A percentile compares a stretch with the other conserved stretches of the same genome.
Conservation (phyloP, 2,329 filamentous ascomycete species). For the Penicillium capsulatum region DNA sequence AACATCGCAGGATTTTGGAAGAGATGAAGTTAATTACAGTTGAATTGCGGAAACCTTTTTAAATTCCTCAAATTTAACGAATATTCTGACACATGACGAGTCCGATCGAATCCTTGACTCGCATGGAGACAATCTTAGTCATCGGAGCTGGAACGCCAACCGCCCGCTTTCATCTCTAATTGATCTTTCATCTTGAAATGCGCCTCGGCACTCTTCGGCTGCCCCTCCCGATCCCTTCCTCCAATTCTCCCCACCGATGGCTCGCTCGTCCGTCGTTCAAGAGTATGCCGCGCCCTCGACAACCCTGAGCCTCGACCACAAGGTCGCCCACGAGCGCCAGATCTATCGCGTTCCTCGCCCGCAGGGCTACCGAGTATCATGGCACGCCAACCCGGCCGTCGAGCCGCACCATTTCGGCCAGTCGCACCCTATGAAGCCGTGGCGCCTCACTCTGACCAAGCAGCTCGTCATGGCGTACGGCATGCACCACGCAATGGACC, state of each 20-base stretch:
- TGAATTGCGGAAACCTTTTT: too few species aligned
- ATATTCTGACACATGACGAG: too few species aligned
- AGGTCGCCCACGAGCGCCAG: slow-evolving; percentile 52
- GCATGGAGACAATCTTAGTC: slow-evolving; percentile 11
- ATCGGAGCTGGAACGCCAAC: slow-evolving; percentile 10
- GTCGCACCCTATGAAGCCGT: slow-evolving; percentile 98
- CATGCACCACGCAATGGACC: slow-evolving; percentile 95
- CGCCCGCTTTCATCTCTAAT: slow-evolving; percentile 6
- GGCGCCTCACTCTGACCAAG: slow-evolving; percentile 92
- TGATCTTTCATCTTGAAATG: slow-evolving; percentile 11
- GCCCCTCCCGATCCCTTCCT: not conserved
- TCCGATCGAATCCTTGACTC: not conserved
- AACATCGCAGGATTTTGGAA: too few species aligned
- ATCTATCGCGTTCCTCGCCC: slow-evolving; percentile 70
- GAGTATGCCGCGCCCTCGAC: slow-evolving; percentile 46
- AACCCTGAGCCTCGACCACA: slow-evolving; percentile 48
- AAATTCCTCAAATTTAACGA: too few species aligned
- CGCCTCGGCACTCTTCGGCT: slow-evolving; percentile 3
- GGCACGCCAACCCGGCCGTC: slow-evolving; percentile 90
- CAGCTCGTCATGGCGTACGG: slow-evolving; percentile 92
- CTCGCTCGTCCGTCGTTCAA: slow-evolving; percentile 46
- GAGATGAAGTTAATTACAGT: too few species aligned
- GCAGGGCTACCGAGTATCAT: slow-evolving; percentile 85
- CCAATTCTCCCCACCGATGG: slow-evolving; percentile 29
- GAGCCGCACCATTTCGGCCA: slow-evolving; percentile 96